Evolutionary conservation across 805 yeast species (phyloP), one percentile per base, ranked within the genome.

Genomic region (Peterozyma toletana): DNA sequence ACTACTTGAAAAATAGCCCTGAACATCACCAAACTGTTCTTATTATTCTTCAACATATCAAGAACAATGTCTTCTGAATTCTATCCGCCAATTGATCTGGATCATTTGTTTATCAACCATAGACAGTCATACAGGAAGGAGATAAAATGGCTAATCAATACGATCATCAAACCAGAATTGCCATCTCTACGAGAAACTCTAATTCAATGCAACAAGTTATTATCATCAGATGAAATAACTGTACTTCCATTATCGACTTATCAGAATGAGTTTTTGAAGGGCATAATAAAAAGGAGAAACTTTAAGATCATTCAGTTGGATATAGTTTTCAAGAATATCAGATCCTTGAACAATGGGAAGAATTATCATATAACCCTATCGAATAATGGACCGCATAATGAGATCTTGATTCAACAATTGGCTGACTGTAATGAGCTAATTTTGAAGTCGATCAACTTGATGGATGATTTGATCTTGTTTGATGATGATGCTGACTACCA

Each of bases 241-340:
- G 80, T 74, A 45, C 63, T 83, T 41, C 85, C 89, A 0, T 60
- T 83, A 6, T 66, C 80, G 0, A 68, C 80, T 0, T 63, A 70
- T 13, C 73, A 79, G 43, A 71, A 74, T 44, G 83, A 79, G 45
- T 60, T 68, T 2, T 59, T 82, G 13, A 80, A 80, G 47, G 91
- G 91, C 0, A 67, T 78, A 1, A 57, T 83, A 0, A 73, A 77
- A 0, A 58, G 90, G 41, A 71, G 68, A 42, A 80, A 82, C 6
- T 68, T 73, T 11, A 70, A 71, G 48, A 64, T 83, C 5, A 65
- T 73, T 1, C 74, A 73, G 30, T 56, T 82, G 48, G 70, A 68
- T 37, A 56, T 74, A 11, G 48, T 57, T 0, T 55, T 75, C 29
- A 58, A 35, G 42, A 60, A 60, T 44, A 55, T 55, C 49, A 71